Conservation (phyloP, 2,329 filamentous ascomycete species). For the Cladosporium sphaerospermum region DNA sequence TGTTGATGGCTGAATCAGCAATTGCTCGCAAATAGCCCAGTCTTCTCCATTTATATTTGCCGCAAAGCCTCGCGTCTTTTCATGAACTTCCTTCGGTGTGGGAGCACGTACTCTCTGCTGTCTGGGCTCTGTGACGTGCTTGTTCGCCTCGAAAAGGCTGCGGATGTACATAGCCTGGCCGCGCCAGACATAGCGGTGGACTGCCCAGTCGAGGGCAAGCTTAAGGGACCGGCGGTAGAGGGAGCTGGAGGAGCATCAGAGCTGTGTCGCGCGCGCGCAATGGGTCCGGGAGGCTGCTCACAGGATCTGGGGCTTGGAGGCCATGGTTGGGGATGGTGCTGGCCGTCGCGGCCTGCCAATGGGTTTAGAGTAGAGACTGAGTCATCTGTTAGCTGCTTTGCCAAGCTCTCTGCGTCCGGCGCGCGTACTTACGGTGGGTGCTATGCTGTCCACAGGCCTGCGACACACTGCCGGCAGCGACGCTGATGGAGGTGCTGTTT, state of each 20-base stretch:
- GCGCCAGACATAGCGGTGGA: slow-evolving; percentile 88
- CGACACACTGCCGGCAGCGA: neutral
- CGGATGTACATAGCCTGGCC: slow-evolving; percentile 95
- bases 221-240: slow-evolving; percentile 92
- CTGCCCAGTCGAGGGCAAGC: slow-evolving; percentile 89
- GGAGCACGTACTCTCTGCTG: slow-evolving; percentile 65
- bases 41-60: neutral
- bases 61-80: neutral
- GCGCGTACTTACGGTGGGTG: slow-evolving; percentile 1
- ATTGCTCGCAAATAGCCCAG: neutral
- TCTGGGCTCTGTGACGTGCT: slow-evolving; percentile 72
- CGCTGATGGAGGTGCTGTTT: neutral
- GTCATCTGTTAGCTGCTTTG: neutral
- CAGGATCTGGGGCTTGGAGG: slow-evolving; percentile 12
- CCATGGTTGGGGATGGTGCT: slow-evolving; percentile 8
- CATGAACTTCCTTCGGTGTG: neutral
- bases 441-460: slow-evolving; percentile 5
- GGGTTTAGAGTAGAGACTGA: slow-evolving; percentile 10
- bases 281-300: neutral
- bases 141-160: slow-evolving; percentile 91
- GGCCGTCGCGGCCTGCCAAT: slow-evolving; percentile 12
- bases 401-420: neutral
- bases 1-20: neutral
- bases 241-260: slow-evolving; percentile 40
- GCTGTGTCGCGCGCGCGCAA: slow-evolving; percentile 1